A percentile compares a stretch with the other conserved stretches of the same genome.
phyloP scores from a whole-genome alignment of 352 stramenopile genomes.

The Pythium myriotylum region DNA sequence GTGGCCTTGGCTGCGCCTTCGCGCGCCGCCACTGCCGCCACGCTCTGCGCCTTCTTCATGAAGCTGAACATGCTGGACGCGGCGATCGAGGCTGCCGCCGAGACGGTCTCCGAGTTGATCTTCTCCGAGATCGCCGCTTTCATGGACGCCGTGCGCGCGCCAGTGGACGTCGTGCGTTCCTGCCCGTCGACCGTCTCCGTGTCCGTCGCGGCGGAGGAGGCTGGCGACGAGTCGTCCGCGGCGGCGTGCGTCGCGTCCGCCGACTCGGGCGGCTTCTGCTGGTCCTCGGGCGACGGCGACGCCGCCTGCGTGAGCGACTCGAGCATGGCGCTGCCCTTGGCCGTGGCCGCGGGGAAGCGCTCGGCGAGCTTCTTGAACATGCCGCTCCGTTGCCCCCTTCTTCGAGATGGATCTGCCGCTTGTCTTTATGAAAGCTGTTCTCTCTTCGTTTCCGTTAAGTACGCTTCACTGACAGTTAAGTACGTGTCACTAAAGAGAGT shows the following conservation, averaged over 20 bases:
- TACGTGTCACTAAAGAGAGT: not conserved
- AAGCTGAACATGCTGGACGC: slow-evolving; percentile 80
- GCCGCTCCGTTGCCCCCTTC: not conserved
- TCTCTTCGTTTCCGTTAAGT: slow-evolving; percentile 10
- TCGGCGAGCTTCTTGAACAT: slow-evolving; percentile 86
- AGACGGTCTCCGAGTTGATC: slow-evolving; percentile 74
- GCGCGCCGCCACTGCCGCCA: slow-evolving; percentile 65
- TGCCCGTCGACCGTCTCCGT: not conserved
- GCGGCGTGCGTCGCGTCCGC: not conserved
- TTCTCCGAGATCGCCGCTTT: slow-evolving; percentile 61
- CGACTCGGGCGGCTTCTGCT: slow-evolving; percentile 18
- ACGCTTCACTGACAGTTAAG: not conserved
- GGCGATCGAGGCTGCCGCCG: slow-evolving; percentile 59
- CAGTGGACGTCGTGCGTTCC: slow-evolving; percentile 19
- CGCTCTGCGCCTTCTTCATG: slow-evolving; percentile 85
- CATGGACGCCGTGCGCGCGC: slow-evolving; percentile 42
- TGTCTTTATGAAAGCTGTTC: slow-evolving; percentile 10
- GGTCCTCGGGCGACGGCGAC: slow-evolving; percentile 32
- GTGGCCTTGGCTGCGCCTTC: slow-evolving; percentile 78
- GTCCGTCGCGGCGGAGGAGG: slow-evolving; percentile 13
- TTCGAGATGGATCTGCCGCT: not conserved
- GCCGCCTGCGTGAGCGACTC: slow-evolving; percentile 56
- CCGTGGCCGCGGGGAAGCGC: slow-evolving; percentile 63
- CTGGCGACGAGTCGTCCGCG: no score
- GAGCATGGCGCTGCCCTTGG: slow-evolving; percentile 52